Evolutionary conservation across 306 rosid species (phyloP), one percentile per base, ranked within the genome.

Genomic region (Arachis hypogaea): DNA sequence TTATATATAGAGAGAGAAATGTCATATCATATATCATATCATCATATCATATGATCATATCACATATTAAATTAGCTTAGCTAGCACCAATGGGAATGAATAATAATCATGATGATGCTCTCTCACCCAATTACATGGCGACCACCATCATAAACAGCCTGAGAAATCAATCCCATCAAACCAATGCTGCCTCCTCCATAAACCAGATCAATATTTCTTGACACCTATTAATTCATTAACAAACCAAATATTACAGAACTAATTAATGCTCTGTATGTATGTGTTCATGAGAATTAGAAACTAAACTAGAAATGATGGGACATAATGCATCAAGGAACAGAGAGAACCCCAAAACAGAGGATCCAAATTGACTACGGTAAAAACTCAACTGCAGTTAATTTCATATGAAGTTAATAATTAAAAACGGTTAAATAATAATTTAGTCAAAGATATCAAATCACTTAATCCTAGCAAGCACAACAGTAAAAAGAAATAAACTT

Each of bases 111-210:
- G 1, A 54, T 0, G 40, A 68, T 30, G 30, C 58, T 63, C 66
- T 41, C 81, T 82, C 22, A 93, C 98, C 98, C 97, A 81, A 88
- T 82, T 75, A 93, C 98, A 78, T 93, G 98, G 51, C 97, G 83
- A 51, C 98, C 98, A 7, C 98, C 98, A 69, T 86, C 79, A 50
- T 86, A 83, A 44, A 93, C 98, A 59, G 98, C 96, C 71, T 93
- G 97, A 57, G 98, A 93, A 65, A 93, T 85, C 83, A 89, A 82
- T 28, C 98, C 98, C 98, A 93, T 93, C 86, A 93, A 82, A 55
- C 98, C 98, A 76, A 93, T 83, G 84, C 98, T 93, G 11, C 98
- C 98, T 75, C 98, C 98, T 76, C 98, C 98, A 74, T 93, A 93
- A 66, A 93, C 98, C 74, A 93, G 81, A 84, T 93, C 98, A 82